These are phyloP conservation scores for Chaetomium tenue DNA, from an alignment of 495 filamentous ascomycete species.

Conservation along the genomic window DNA sequence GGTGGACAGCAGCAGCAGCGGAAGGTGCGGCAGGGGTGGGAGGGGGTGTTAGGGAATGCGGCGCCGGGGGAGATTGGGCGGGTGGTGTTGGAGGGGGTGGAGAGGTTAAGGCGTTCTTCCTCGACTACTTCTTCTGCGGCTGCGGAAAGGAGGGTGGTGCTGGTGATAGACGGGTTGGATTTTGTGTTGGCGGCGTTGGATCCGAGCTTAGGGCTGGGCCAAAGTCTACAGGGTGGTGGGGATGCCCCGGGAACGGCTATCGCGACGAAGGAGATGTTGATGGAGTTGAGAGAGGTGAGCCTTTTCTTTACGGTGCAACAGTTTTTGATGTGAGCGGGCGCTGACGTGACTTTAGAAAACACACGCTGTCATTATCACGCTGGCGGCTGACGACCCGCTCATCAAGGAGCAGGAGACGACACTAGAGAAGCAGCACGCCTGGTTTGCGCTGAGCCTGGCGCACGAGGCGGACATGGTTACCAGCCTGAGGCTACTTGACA, in stretches of 20 bases:
- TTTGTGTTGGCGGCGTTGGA: conserved; percentile 50
- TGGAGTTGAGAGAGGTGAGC: conserved; percentile 55
- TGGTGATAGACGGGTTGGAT: conserved; percentile 59
- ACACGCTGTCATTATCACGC: conserved; percentile 61
- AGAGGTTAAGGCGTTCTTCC: conserved; percentile 20
- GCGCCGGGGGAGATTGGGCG: conserved; percentile 25
- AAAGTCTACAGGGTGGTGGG: conserved; percentile 17
- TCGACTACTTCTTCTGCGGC: not conserved
- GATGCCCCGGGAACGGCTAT: conserved; percentile 17
- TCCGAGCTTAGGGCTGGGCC: conserved; percentile 2
- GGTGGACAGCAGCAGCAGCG: not conserved
- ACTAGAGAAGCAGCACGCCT: conserved; percentile 66
- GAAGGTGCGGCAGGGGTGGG: conserved; percentile 10
- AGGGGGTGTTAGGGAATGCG: conserved; percentile 12
- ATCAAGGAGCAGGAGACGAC: conserved; percentile 58
- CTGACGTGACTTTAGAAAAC: conserved; percentile 38
- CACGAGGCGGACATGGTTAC: conserved; percentile 69
- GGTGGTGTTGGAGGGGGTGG: conserved; percentile 36
- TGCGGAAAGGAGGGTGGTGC: conserved; percentile 35
- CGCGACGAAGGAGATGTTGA: conserved; percentile 45
- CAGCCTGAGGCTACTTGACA: conserved; percentile 72
- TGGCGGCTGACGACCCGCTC: conserved; percentile 69
- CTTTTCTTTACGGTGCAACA: not conserved
- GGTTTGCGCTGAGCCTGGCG: conserved; percentile 65
- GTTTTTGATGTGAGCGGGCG: not conserved